phyloP scores from a whole-genome alignment of 1,284 basidiomycete species.

The Apiotrichum domesticum region DNA sequence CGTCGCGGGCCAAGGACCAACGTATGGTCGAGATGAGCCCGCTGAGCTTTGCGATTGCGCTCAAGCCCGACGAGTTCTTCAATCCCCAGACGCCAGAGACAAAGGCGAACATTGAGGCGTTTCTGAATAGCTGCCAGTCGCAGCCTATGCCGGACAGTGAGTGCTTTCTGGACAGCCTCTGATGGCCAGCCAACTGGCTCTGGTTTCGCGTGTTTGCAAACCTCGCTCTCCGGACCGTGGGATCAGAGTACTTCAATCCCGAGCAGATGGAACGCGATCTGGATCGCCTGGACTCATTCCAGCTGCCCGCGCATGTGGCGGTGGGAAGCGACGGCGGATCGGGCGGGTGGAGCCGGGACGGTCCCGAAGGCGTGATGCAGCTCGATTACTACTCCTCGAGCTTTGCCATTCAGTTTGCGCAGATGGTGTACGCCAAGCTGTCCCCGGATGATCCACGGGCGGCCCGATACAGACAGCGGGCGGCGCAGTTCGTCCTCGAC shows the following conservation, averaged over 20 bases:
- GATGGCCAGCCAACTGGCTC: conserved; percentile 60
- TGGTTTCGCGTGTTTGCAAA: conserved; percentile 79
- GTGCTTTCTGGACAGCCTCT: conserved; percentile 9
- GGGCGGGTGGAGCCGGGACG: conserved; percentile 66
- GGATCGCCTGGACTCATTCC: conserved; percentile 72
- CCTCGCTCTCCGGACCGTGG: conserved; percentile 60
- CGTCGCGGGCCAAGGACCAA: conserved; percentile 67
- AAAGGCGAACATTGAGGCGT: conserved; percentile 58
- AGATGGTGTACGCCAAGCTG: conserved; percentile 61
- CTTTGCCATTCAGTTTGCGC: conserved; percentile 70
- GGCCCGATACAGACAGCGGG: conserved; percentile 60
- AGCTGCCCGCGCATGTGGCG: conserved; percentile 50
- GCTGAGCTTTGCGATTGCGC: conserved; percentile 63
- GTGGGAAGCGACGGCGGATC: conserved; percentile 45
- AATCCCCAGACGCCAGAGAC: conserved; percentile 54
- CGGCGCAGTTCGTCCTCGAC: conserved; percentile 59
- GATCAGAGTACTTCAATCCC: conserved; percentile 56
- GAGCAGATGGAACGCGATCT: conserved; percentile 64
- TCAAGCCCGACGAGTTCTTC: conserved; percentile 62
- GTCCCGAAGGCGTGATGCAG: conserved; percentile 68
- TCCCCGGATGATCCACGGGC: conserved; percentile 59
- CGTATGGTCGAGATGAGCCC: conserved; percentile 76
- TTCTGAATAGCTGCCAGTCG: conserved; percentile 68
- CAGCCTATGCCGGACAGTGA: conserved; percentile 53
- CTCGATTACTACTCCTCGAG: conserved; percentile 73